Base-by-base conservation (phyloP, 2,329 filamentous ascomycete species). In the Verticillium albo-atrum region DNA sequence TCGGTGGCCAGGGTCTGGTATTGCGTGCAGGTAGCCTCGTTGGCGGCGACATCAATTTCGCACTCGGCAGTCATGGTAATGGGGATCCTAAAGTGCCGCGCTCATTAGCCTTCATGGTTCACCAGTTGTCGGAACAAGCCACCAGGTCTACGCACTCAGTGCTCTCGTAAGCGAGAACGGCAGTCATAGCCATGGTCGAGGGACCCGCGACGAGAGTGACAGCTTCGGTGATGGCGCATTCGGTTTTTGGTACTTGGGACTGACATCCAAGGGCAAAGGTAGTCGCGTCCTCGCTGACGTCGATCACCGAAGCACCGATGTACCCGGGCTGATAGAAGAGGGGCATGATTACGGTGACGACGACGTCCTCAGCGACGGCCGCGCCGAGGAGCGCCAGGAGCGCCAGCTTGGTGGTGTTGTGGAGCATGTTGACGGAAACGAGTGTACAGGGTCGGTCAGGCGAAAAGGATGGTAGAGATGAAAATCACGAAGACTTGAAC, bases 241-340 rank as follows among this genome's bases (percentile, higher is more conserved):
- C 66, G 20, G 62, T 62, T 5, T 57, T 26, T 32, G 62, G 56
- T 35, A 60, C 60, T 23, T 54, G 56, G 26, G 61, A 34, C 4
- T 63, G 57, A 60, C 73, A 76, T 26, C 58, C 58, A 25, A 74
- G 52, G 53, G 63, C 64, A 53, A 68, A 65, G 2, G 73, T 76
- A 1, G 73, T 74, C 53, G 68, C 66, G 9, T 55, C 61, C 10
- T 52, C 56, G 34, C 68, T 66, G 59, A 62, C 71, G 7, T 61
- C 63, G 47, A 74, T 54, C 56, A 74, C 62, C n/a, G 72, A 73
- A 32, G 66, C 73, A 7, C 65, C 65, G 14, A 71, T 54, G 10
- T 56, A 51, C 20, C 67, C 60, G 12, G 62, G 4, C n/a, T n/a
- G 53, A 70, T 67, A 53, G 60, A 63, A 42, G 63, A 50, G 28